Evolutionary conservation across 352 stramenopile genomes (phyloP).

Genomic region (Phytophthora citricola): DNA sequence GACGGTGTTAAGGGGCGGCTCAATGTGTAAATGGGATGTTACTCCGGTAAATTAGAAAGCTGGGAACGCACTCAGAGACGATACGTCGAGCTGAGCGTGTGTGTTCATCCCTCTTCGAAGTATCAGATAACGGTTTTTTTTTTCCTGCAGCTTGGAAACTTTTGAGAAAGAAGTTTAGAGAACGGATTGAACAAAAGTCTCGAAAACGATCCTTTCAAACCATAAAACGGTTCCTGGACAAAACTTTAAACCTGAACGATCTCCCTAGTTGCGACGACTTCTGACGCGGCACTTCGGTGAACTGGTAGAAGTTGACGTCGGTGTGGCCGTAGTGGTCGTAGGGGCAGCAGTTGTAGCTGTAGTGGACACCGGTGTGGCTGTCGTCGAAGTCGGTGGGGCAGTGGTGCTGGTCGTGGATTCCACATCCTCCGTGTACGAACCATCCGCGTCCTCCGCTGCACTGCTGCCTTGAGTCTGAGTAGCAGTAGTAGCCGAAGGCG

Average conservation of each 20-base stretch:
- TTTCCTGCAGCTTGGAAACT: background rate
- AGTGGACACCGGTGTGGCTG: constrained; percentile 4
- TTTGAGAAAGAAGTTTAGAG: background rate
- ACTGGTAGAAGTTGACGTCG: constrained; percentile 6
- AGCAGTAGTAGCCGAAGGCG: constrained; percentile 13
- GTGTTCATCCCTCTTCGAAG: background rate
- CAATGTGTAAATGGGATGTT: constrained; percentile 2
- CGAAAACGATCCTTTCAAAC: background rate
- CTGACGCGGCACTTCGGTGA: constrained; percentile 34
- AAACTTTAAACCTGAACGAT: constrained; percentile 9
- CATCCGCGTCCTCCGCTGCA: constrained; percentile 5
- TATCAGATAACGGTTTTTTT: too few species aligned
- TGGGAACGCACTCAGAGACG: background rate
- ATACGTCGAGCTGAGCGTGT: background rate
- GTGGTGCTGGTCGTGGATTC: constrained; percentile 14
- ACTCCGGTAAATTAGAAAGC: background rate
- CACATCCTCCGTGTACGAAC: constrained; percentile 13
- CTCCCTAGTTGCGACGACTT: constrained; percentile 19
- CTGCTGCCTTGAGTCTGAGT: constrained; percentile 21
- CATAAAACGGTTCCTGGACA: constrained; percentile 14
- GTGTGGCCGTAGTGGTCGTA: constrained; percentile 3
- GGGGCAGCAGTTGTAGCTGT: constrained; percentile 1
- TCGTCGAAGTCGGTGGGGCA: background rate
- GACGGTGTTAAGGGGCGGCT: too few species aligned
- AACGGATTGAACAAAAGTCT: background rate